phyloP scores from a whole-genome alignment of 176 grass and related monocot genomes.

The Alloteropsis semialata region DNA sequence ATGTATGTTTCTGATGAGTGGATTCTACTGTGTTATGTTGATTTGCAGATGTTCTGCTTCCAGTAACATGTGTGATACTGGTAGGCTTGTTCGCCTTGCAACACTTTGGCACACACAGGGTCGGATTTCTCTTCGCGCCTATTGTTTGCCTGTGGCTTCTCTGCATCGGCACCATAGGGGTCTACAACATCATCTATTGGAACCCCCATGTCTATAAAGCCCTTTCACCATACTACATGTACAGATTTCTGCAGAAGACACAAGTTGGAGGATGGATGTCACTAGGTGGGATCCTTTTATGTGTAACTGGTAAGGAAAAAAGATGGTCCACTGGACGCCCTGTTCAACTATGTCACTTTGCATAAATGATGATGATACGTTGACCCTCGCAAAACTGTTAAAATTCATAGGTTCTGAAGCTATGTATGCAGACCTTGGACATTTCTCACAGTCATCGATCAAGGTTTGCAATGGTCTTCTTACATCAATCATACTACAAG shows the following conservation, averaged over 20 bases:
- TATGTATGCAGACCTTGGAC: conserved; percentile 95
- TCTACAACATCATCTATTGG: conserved; percentile 89
- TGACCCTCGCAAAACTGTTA: conserved; percentile 24
- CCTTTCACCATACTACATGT: conserved; percentile 75
- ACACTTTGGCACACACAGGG: conserved; percentile 76
- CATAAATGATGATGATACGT: not conserved
- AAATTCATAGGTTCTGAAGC: conserved; percentile 80
- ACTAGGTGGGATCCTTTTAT: conserved; percentile 87
- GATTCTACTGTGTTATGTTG: conserved; percentile 4
- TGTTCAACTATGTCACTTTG: not conserved
- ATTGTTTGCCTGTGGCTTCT: conserved; percentile 75
- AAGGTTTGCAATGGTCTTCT: conserved; percentile 46
- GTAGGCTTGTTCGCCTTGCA: conserved; percentile 84
- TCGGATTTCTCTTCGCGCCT: conserved; percentile 87
- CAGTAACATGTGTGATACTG: conserved; percentile 70
- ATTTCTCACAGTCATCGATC: conserved; percentile 92
- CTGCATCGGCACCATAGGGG: conserved; percentile 73
- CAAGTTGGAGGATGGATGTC: conserved; percentile 79
- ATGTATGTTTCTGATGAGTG: conserved; percentile 9
- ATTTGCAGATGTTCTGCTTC: conserved; percentile 82
- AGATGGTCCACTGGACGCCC: not conserved
- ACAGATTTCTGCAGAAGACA: conserved; percentile 86
- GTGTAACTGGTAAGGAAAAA: conserved; percentile 70
- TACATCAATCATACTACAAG: not conserved
- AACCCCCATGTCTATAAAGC: conserved; percentile 79